These are phyloP conservation scores for Pleurotus ostreatus DNA, from an alignment of 768 basidiomycete genomes.

Conservation along the genomic window DNA sequence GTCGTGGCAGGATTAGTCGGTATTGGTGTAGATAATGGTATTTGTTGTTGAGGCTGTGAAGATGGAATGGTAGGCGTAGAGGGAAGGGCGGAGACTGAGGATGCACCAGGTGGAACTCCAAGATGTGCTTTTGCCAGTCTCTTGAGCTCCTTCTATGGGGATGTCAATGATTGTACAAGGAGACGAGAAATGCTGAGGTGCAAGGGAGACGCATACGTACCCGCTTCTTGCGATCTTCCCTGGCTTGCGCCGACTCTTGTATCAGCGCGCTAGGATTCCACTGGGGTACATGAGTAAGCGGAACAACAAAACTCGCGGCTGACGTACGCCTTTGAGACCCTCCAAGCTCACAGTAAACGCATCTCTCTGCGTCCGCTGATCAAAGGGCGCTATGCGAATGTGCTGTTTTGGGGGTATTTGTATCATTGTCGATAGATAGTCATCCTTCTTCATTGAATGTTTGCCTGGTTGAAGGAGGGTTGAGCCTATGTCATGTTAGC, in stretches of 20 bases:
- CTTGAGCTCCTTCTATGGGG: slow-evolving; percentile 64
- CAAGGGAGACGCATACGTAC: slow-evolving; percentile 35
- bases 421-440: slow-evolving; percentile 64
- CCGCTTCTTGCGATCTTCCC: slow-evolving; percentile 75
- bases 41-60: slow-evolving; percentile 17
- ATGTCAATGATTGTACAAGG: slow-evolving; percentile 6
- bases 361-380: slow-evolving; percentile 62
- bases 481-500: neutral
- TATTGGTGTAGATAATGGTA: slow-evolving; percentile 28
- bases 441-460: slow-evolving; percentile 78
- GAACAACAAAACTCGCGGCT: neutral
- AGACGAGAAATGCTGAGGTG: slow-evolving; percentile 1
- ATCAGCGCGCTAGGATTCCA: slow-evolving; percentile 65
- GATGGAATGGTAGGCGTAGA: slow-evolving; percentile 22
- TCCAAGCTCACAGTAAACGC: slow-evolving; percentile 72
- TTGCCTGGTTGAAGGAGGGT: slow-evolving; percentile 43
- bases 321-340: slow-evolving; percentile 66
- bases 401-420: slow-evolving; percentile 69
- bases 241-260: slow-evolving; percentile 66
- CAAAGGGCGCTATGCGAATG: slow-evolving; percentile 58
- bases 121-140: slow-evolving; percentile 52
- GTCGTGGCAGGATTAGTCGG: slow-evolving; percentile 18
- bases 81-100: slow-evolving; percentile 20
- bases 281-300: slow-evolving; percentile 26
- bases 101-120: slow-evolving; percentile 21